Conservation (phyloP, 331 rosid species). For the Saraca asoca region DNA sequence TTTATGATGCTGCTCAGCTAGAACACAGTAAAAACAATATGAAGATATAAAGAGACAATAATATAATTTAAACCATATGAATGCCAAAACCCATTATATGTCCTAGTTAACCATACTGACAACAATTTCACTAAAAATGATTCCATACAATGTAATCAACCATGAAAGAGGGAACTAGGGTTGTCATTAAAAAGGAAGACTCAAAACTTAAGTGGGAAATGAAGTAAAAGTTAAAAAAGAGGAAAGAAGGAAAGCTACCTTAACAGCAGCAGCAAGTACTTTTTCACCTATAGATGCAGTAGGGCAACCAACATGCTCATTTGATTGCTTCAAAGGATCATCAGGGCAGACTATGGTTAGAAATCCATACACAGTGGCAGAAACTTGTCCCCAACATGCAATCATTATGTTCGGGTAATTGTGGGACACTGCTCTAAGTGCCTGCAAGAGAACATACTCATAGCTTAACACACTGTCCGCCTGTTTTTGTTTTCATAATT, state of each 20-base stretch:
- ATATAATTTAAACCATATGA: neutral
- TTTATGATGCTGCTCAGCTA: neutral
- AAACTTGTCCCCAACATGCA: conserved; percentile 76
- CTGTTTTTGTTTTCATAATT: no score
- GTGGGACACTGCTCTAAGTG: conserved; percentile 80
- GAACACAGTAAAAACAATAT: neutral
- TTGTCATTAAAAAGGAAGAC: neutral
- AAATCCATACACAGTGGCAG: conserved; percentile 55
- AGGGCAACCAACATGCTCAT: conserved; percentile 53
- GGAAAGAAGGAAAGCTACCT: conserved; percentile 43
- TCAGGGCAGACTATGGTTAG: conserved; percentile 54
- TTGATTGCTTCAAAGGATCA: conserved; percentile 50
- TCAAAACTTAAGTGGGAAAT: conserved; percentile 13
- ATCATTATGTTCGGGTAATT: conserved; percentile 69
- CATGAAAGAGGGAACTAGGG: neutral
- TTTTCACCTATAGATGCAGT: conserved; percentile 56
- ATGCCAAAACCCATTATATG: conserved; percentile 5
- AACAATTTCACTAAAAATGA: neutral
- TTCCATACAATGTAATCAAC: neutral
- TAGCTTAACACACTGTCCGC: neutral
- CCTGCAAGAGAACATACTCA: conserved; percentile 50
- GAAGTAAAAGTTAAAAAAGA: neutral
- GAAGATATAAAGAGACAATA: neutral
- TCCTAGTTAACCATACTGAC: conserved; percentile 3
- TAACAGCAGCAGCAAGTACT: conserved; percentile 63